These are phyloP conservation scores for Iris pallida DNA, from an alignment of 116 monocot species.

Conservation along the genomic window DNA sequence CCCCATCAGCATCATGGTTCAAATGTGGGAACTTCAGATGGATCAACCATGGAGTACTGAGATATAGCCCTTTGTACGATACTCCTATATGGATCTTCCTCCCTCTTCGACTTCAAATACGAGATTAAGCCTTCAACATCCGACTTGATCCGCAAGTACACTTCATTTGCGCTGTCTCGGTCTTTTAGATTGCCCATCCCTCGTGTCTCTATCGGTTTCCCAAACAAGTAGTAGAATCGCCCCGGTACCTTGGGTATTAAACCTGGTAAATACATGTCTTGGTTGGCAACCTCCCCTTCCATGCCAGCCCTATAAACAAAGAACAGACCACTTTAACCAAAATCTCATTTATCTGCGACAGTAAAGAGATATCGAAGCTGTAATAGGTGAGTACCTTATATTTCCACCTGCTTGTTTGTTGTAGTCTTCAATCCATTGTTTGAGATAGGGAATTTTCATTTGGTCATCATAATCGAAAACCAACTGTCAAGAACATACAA, in stretches of 20 bases:
- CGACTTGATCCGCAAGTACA: slow-evolving; percentile 60
- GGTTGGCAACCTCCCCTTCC: slow-evolving; percentile 43
- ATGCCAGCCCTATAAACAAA: slow-evolving; percentile 33
- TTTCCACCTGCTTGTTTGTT: slow-evolving; percentile 12
- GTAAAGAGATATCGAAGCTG: too few relatives aligned
- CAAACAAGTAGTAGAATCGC: slow-evolving; percentile 79
- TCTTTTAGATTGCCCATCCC: slow-evolving; percentile 37
- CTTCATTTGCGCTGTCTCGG: slow-evolving; percentile 24
- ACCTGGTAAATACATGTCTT: slow-evolving; percentile 46
- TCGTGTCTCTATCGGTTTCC: slow-evolving; percentile 60
- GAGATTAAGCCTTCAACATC: slow-evolving; percentile 48
- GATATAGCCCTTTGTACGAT: slow-evolving; percentile 46
- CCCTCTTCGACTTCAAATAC: slow-evolving; percentile 72
- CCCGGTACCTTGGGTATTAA: slow-evolving; percentile 72
- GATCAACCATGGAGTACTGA: slow-evolving; percentile 34
- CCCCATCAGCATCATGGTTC: slow-evolving; percentile 28
- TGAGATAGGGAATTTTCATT: slow-evolving; percentile 24
- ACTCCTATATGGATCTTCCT: slow-evolving; percentile 64
- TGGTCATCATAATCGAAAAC: slow-evolving; percentile 40
- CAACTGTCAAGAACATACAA: slow-evolving; percentile 23
- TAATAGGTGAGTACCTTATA: slow-evolving; percentile 1
- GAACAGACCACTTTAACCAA: background rate
- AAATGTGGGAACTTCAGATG: slow-evolving; percentile 43
- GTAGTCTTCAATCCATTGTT: slow-evolving; percentile 23
- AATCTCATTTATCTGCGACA: too few relatives aligned